Base-by-base conservation (phyloP, 495 filamentous ascomycete genomes). In the Aspergillus biplanus region DNA sequence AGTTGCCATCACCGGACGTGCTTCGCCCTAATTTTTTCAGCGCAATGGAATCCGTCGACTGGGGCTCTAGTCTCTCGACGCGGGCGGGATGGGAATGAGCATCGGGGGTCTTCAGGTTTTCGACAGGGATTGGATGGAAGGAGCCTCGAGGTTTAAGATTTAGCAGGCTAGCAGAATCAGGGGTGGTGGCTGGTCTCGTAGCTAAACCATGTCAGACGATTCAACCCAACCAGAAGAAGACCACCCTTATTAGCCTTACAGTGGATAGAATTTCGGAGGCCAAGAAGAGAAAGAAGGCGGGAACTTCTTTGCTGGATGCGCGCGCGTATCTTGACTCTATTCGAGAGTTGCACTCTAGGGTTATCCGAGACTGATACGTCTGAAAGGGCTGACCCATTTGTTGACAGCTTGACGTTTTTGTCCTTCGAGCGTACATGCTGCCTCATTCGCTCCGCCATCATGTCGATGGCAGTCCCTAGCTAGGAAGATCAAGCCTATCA, bases 221-320 rank as follows among this genome's bases (percentile, higher is more conserved):
- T 2, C 33, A n/a, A 35, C 7, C 7, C 21, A 59, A 16, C 8
- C 13, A 12, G 37, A 27, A 32, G 15, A 47, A 47, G 27, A 12
- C 35, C 1, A 34, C 33, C 6, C 46, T 15, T 12, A 5, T 18
- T 5, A 57, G 35, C 27, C 60, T 48, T 67, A 76, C 71, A 62
- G 44, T 53, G 59, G 27, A 48, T 67, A 11, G 65, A 58, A 33
- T 61, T 70, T 42, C 70, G 67, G 46, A 75, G 57, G 9, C 78
- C 68, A 46, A 82, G 56, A 21, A 73, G 65, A 15, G 75, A 78
- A 31, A 82, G 59, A 32, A 81, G 59, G 54, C 65, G 78, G 12
- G 78, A 80, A 39, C 78, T 74, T 54, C 70, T 71, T 56, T 72
- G 64, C 50, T 68, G 67, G 31, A 78, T 59, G 33, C 69, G 69